Evolutionary conservation across 1,284 basidiomycete genomes (phyloP), one percentile per base, ranked within the genome.

Genomic region (Ganoderma lucidum): DNA sequence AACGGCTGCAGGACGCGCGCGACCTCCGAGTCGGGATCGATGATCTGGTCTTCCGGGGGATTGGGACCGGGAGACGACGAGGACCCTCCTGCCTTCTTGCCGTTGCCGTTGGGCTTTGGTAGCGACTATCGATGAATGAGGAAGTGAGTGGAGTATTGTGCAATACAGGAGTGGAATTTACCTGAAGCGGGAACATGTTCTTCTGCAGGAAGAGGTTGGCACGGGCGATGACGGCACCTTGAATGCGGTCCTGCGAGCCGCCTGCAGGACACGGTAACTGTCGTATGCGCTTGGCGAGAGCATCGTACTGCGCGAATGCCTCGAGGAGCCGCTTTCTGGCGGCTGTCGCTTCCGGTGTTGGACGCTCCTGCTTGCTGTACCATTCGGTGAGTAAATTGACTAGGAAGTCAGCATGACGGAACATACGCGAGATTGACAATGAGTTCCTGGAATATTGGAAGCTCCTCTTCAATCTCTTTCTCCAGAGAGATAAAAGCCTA

Each of bases 261-360:
- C 90, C 91, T 2, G 85, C 81, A 1, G 85, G 85, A 32, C 83
- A 83, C 3, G 85, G 78, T 92, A 97, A 81, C 70, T 83, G 85
- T 63, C 90, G 88, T 74, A 99, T 94, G 42, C 92, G 90, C 78
- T 97, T 97, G 0, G 96, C 88, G 5, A 98, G 82, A 58, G 90
- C 88, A 76, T 99, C 97, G 80, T 98, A 99, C 68, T 93, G 90
- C 8, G 91, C 87, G 79, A 98, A 96, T 2, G 93, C 88, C 60
- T 94, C 91, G 9, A 98, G 80, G 12, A 98, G 86, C 19, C 90
- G 89, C 77, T 96, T 96, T 68, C 96, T 88, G 0, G 89, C 86
- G 2, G 86, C 84, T 12, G 91, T 85, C 2, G 92, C 92, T 78
- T 95, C 90, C 67, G 89, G 86, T 15, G 88, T 86, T 2, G 89